Percentiles rank a stretch among this genome's conserved stretches.
phyloP scores from a whole-genome alignment of 495 filamentous ascomycete genomes.

The Aspergillus saccharolyticus region DNA sequence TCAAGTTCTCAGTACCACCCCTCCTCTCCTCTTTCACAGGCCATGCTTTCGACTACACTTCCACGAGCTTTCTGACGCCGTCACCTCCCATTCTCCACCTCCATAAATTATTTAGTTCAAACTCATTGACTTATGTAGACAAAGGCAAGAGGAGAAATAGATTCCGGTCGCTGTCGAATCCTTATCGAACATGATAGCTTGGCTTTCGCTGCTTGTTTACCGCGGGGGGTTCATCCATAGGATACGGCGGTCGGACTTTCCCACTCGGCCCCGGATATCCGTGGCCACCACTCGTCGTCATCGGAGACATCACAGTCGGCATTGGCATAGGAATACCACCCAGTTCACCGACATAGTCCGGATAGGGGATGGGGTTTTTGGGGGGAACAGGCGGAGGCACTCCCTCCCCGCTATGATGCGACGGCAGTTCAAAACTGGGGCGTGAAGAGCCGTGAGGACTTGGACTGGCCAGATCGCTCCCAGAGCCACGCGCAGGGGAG shows the following conservation, averaged over 20 bases:
- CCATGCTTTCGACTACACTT: too few species aligned
- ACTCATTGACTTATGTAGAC: too few species aligned
- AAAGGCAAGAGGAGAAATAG: too few species aligned
- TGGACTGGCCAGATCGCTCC: slow-evolving; percentile 27
- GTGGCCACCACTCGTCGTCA: slow-evolving; percentile 12
- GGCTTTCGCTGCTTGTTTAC: slow-evolving; percentile 86
- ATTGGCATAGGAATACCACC: slow-evolving; percentile 34
- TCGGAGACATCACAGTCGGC: slow-evolving; percentile 17
- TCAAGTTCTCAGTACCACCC: neutral
- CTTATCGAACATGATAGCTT: slow-evolving; percentile 58
- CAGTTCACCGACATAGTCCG: slow-evolving; percentile 27
- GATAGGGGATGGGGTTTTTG: slow-evolving; percentile 71
- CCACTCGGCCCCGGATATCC: slow-evolving; percentile 17
- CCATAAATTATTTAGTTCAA: neutral
- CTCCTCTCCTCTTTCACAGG: neutral
- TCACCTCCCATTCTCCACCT: neutral
- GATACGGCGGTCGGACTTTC: slow-evolving; percentile 62
- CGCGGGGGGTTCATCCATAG: slow-evolving; percentile 70
- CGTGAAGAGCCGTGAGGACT: slow-evolving; percentile 39
- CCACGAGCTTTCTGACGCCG: neutral
- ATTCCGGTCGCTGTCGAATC: too few species aligned
- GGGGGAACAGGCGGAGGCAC: slow-evolving; percentile 76
- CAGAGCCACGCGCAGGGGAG: slow-evolving; percentile 35
- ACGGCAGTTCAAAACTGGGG: slow-evolving; percentile 36
- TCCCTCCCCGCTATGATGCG: slow-evolving; percentile 30